Evolutionary conservation across 129 eudicot species (phyloP), one percentile per base, ranked within the genome.

Genomic region (Scalesia atractyloides): DNA sequence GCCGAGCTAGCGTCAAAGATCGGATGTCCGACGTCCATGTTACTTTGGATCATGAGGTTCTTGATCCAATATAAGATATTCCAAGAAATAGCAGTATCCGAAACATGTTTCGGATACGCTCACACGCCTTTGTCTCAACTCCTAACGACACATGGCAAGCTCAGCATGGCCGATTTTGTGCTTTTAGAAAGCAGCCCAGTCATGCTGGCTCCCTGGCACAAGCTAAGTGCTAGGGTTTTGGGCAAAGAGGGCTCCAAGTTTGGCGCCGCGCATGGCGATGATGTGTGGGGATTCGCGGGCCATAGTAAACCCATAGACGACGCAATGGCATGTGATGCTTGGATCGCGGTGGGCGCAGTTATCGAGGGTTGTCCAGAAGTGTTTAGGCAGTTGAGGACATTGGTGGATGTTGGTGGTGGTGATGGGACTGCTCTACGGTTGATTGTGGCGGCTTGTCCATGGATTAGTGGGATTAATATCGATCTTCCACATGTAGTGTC

Each of bases 401-500:
- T 54, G 60, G 60, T 54, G 60, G 60, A 54, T 54, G 60, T 54
- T 19, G 60, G 60, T 54, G 60, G 60, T 17, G 60, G 60, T 19
- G 60, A 54, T 19, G 60, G 60, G 14, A 54, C 33, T 0, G 60
- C 60, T 5, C 30, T 54, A 8, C 33, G 60, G 33, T 54, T 54
- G 60, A 54, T 54, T 2, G 33, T 54, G 11, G 60, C 9, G 60
- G 60, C 60, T 54, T 54, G 60, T 54, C 60, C 60, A 26, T 54
- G 60, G 60, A 19, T 54, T 12, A 54, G 13, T 0, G 60, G 60
- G 33, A 9, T 54, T 18, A 54, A 54, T 54, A 18, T 54, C 8
- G 60, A 53, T 53, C 58, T 52, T 1, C 58, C 58, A 2, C 58
- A 52, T 52, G 58, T 52, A 2, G 60, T 54, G 60, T 54, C 60